Base-by-base conservation (phyloP, 2,329 filamentous ascomycete species). In the Penicillium sp. region DNA sequence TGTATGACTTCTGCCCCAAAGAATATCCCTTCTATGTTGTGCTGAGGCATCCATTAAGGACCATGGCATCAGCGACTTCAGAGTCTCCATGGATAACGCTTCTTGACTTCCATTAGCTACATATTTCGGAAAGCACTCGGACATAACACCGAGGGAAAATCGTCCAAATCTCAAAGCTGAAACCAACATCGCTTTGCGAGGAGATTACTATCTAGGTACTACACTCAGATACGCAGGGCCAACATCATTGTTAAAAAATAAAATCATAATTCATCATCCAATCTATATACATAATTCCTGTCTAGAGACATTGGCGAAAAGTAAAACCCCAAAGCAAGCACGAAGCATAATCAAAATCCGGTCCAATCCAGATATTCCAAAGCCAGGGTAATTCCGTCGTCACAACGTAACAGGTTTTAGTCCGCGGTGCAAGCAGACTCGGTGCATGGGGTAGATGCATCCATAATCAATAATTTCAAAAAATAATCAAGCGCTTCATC, bases 261-360 rank as follows among this genome's bases (percentile, higher is more conserved):
- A 27, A 48, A 59, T 63, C 61, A 56, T 63, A 53, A 63, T 57
- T 60, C 61, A 58, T 63, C 40, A 58, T 43, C 40, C 48, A 37
- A 57, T 60, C 59, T 63, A 60, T 57, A 10, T 54, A 54, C 55
- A 54, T 43, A 29, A 25, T 35, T 17, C 29, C 35, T 33, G 50
- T 54, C 50, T 57, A 57, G 37, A 54, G 31, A 10, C 3, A 13
- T 35, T 17, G 40, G 21, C 43, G 25, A 31, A 38, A 31, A 31
- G 9, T 23, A 29, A 45, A n/a, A 21, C 40, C 23, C n/a, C 31
- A 38, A 42, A 15, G 19, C 31, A 53, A n/a, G 25, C 27, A 35
- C n/a, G 10, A 49, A 40, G 19, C n/a, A 45, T 33, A 27, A 23
- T 53, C n/a, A 45, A 25, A 27, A 23, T 53, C 45, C 6, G 25